Base-by-base conservation (phyloP, 164 flowering plant species). In the Nymphaea thermarum region DNA sequence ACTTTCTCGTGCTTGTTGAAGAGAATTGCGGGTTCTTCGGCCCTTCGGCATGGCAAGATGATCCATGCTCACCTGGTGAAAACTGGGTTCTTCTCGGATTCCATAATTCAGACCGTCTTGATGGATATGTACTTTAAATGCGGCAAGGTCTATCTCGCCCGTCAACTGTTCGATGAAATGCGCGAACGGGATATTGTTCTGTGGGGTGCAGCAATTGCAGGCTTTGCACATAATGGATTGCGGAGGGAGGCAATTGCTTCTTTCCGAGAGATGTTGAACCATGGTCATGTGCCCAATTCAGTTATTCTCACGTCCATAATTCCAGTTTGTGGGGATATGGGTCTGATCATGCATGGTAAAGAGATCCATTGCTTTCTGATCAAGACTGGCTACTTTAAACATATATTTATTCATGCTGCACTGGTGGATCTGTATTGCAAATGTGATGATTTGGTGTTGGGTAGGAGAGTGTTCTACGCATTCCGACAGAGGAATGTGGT, bases 371-470 rank as follows among this genome's bases (percentile, higher is more conserved):
- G 80, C 6, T 87, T 82, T 77, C 85, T 85, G 65, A 41, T 93
- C 65, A 84, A 75, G 2, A 79, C 69, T 72, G 71, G 66, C 60
- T 88, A 86, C 68, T 73, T 80, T 0, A 78, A 77, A 61, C 87
- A 87, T 65, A 60, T 77, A 59, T 81, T 82, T 60, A 78, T 93
- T 73, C 90, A 84, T 74, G 83, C 96, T 60, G 80, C 80, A 0
- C 78, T 93, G 76, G 76, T 93, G 62, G 96, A 93, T 78, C 88
- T 90, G 96, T 93, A 90, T 62, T 84, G 92, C 79, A 93, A 93
- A 69, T 90, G 96, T 68, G 80, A 83, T 10, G 94, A 90, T 64
- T 74, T 93, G 82, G 76, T 43, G 55, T 86, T 83, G 0, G 93
- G 87, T 10, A 84, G 96, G 72, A 75, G 67, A 61, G 93, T 86